These are phyloP conservation scores for Leccinellum luteum DNA, from an alignment of 768 basidiomycete species.

Conservation along the genomic window DNA sequence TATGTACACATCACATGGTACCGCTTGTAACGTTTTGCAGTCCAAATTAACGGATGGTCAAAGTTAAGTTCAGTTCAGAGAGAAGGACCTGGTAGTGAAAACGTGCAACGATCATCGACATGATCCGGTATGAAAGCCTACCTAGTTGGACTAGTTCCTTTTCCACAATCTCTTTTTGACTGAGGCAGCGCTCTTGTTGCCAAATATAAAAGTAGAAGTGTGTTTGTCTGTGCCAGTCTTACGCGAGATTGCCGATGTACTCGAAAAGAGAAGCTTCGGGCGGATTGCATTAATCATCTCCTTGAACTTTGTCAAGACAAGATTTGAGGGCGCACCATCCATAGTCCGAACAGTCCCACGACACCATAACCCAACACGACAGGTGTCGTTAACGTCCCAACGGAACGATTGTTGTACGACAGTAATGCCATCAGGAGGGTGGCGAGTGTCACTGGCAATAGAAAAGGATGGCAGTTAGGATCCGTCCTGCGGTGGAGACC, in stretches of 20 bases:
- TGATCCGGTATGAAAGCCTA: conserved; percentile 20
- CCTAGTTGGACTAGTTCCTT: conserved; percentile 33
- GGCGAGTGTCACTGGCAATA: conserved; percentile 57
- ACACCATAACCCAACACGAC: conserved; percentile 48
- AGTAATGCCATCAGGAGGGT: conserved; percentile 55
- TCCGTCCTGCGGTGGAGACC: conserved; percentile 28
- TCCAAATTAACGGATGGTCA: conserved; percentile 19
- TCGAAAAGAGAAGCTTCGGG: conserved; percentile 60
- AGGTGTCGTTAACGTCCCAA: conserved; percentile 55
- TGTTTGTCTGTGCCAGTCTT: conserved; percentile 82
- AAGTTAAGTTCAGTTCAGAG: conserved; percentile 33
- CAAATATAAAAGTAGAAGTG: conserved; percentile 77
- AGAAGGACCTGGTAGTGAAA: conserved; percentile 2
- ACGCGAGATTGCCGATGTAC: conserved; percentile 54
- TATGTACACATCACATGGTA: conserved; percentile 16
- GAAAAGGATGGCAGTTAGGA: conserved; percentile 53
- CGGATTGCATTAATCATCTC: conserved; percentile 11
- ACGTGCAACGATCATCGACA: conserved; percentile 9
- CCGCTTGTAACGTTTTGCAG: conserved; percentile 8
- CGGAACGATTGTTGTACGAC: conserved; percentile 59
- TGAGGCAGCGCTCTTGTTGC: conserved; percentile 67
- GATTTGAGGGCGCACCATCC: conserved; percentile 53
- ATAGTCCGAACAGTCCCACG: conserved; percentile 66
- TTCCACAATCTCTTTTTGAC: conserved; percentile 58
- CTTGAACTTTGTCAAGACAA: conserved; percentile 10